Conservation (phyloP, 176 grass and related monocot genomes). For the Triticum urartu region DNA sequence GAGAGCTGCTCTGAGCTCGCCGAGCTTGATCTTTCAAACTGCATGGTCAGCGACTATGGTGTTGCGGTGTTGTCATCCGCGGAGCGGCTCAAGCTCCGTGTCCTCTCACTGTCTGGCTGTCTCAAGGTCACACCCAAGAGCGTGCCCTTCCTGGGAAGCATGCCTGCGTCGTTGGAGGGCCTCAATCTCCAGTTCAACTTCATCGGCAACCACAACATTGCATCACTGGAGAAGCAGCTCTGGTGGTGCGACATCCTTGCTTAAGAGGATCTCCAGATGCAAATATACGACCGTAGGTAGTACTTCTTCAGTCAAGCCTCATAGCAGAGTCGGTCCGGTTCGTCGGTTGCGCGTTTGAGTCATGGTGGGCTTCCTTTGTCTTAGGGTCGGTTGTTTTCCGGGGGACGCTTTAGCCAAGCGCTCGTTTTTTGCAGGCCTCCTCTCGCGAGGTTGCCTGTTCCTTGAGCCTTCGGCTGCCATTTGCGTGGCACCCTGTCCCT, state of each 20-base stretch:
- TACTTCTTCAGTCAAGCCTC: slow-evolving; percentile 29
- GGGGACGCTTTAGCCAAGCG: slow-evolving; percentile 40
- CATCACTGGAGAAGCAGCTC: slow-evolving; percentile 73
- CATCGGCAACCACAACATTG: slow-evolving; percentile 63
- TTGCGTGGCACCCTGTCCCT: slow-evolving; percentile 37
- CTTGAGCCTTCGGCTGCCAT: slow-evolving; percentile 51
- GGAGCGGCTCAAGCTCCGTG: slow-evolving; percentile 59
- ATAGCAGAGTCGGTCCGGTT: slow-evolving; percentile 33
- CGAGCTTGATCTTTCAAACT: slow-evolving; percentile 85
- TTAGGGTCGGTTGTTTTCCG: slow-evolving; percentile 52
- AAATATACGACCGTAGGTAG: slow-evolving; percentile 44
- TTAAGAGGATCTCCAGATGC: slow-evolving; percentile 64
- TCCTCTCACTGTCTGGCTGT: slow-evolving; percentile 79
- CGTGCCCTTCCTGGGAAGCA: slow-evolving; percentile 68
- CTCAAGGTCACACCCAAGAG: slow-evolving; percentile 81
- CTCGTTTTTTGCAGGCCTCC: slow-evolving; percentile 66
- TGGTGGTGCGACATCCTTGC: slow-evolving; percentile 89
- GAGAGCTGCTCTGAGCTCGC: slow-evolving; percentile 64
- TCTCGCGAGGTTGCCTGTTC: slow-evolving; percentile 50
- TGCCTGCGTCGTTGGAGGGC: slow-evolving; percentile 65
- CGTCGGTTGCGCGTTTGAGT: slow-evolving; percentile 46
- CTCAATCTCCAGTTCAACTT: slow-evolving; percentile 85
- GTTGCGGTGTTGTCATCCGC: slow-evolving; percentile 66
- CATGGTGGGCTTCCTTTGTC: slow-evolving; percentile 57
- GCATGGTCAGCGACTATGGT: slow-evolving; percentile 80